Evolutionary conservation across 257 asterid genomes (phyloP), one percentile per base, ranked within the genome.

Genomic region (Echium plantagineum): DNA sequence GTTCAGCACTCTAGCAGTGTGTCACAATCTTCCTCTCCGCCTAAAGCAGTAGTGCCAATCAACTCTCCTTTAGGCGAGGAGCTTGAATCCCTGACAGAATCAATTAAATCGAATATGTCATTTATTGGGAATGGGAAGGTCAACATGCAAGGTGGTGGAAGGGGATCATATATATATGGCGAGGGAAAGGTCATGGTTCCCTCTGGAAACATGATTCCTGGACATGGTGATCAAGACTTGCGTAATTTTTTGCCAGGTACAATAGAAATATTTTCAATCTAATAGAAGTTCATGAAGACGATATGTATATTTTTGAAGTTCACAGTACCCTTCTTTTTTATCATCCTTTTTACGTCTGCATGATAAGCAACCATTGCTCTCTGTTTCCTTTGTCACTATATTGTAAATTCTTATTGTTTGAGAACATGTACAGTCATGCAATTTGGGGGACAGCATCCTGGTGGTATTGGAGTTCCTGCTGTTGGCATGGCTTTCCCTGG

Each of bases 401-500:
- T 19, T 56, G 28, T 53, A 21, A 55, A 26, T 32, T 57, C 16
- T 20, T n/a, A 21, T 22, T 46, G 48, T 53, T 65, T 63, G 52
- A 22, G 62, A 63, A 24, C 61, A 52, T 54, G 60, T 72, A 58
- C 80, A 89, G 97, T 89, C 56, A 93, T 93, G 99, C 97, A 86
- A 73, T 84, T 89, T 72, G 90, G 87, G 58, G 86, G 84, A 58
- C 96, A 86, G 78, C 96, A 76, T 76, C 91, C 90, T 17, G 83
- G 97, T 35, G 95, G 97, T 38, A 76, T 89, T 19, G 95, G 98
- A 63, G 95, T 91, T 74, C 99, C 99, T 74, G 96, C 99, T 70
- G 94, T 93, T 70, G 99, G 97, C 78, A 93, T 93, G 99, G 99
- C 97, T 46, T 89, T 83, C 75, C 99, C 99, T 59, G 99, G 97